These are phyloP conservation scores for Crucibulum cyathiforme DNA, from an alignment of 1,284 basidiomycete genomes.

Conservation along the genomic window DNA sequence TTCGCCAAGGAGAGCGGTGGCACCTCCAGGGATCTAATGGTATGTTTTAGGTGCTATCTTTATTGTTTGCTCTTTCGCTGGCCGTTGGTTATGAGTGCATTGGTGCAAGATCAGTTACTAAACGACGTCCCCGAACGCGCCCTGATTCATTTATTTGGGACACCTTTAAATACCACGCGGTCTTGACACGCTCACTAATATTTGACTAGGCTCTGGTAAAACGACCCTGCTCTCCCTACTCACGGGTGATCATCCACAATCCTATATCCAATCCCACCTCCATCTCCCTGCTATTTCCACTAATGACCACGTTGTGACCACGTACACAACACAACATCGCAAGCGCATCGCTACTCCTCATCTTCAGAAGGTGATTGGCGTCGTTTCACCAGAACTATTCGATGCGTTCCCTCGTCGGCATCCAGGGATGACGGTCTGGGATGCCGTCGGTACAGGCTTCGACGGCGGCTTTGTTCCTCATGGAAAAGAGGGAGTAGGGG, in stretches of 20 bases:
- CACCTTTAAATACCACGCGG: neutral
- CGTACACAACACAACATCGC: conserved; percentile 56
- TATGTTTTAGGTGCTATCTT: conserved; percentile 30
- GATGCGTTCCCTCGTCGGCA: conserved; percentile 87
- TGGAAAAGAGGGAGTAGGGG: conserved; percentile 53
- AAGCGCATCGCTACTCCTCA: conserved; percentile 66
- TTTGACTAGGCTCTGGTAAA: conserved; percentile 82
- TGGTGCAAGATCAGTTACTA: neutral
- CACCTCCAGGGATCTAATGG: conserved; percentile 89
- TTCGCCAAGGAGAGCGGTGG: conserved; percentile 83
- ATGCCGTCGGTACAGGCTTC: conserved; percentile 86
- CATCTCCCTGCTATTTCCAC: conserved; percentile 33
- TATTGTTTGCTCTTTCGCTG: neutral
- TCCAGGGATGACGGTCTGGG: conserved; percentile 70
- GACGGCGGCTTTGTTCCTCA: conserved; percentile 76
- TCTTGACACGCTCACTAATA: neutral
- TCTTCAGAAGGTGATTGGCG: conserved; percentile 82
- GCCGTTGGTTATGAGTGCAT: neutral
- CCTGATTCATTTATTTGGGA: neutral
- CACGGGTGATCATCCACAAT: conserved; percentile 94
- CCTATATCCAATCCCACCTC: conserved; percentile 76
- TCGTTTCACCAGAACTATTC: conserved; percentile 89
- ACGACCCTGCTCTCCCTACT: conserved; percentile 93
- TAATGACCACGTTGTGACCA: conserved; percentile 52
- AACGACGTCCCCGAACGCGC: neutral